Percentiles rank a stretch among this genome's conserved stretches.
phyloP scores from a whole-genome alignment of 805 yeast genomes.

The Ogataea paraovalis region DNA sequence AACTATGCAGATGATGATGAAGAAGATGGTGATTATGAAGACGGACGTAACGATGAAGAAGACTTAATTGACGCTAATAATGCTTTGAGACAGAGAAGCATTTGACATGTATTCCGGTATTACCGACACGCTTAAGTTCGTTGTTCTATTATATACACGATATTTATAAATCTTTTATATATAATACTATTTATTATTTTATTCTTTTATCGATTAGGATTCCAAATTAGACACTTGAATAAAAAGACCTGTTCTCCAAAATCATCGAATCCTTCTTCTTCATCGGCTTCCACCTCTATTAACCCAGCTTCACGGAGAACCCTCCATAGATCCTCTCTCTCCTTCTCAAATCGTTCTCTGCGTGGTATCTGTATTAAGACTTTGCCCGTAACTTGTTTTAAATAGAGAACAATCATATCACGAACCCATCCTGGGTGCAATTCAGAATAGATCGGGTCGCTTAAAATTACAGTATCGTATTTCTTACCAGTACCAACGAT shows the following conservation, averaged over 20 bases:
- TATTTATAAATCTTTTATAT: background rate
- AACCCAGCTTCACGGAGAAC: slow-evolving; percentile 39
- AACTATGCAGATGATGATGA: slow-evolving; percentile 4
- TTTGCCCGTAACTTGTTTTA: slow-evolving; percentile 26
- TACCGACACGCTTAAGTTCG: background rate
- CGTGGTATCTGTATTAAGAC: slow-evolving; percentile 76
- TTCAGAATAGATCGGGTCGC: slow-evolving; percentile 87
- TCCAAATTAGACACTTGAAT: slow-evolving; percentile 36
- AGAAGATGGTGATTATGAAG: background rate
- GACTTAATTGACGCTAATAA: background rate
- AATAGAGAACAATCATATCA: slow-evolving; percentile 50
- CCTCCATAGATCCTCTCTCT: slow-evolving; percentile 58
- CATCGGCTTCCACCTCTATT: slow-evolving; percentile 33
- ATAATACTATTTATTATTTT: background rate
- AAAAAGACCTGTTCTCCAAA: slow-evolving; percentile 70
- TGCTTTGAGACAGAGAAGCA: slow-evolving; percentile 7
- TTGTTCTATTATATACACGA: background rate
- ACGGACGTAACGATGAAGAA: background rate
- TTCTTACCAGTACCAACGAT: slow-evolving; percentile 13
- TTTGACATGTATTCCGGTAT: background rate
- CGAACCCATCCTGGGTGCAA: slow-evolving; percentile 75
- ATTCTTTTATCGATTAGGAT: background rate
- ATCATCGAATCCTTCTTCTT: slow-evolving; percentile 75
- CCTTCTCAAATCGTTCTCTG: slow-evolving; percentile 60
- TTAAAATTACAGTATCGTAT: slow-evolving; percentile 62